A percentile compares a stretch with the other conserved stretches of the same genome.
These are phyloP conservation scores for Syncephalastrum contaminatum DNA, from an alignment of 371 early-diverging fungal species.

Conservation along the genomic window DNA sequence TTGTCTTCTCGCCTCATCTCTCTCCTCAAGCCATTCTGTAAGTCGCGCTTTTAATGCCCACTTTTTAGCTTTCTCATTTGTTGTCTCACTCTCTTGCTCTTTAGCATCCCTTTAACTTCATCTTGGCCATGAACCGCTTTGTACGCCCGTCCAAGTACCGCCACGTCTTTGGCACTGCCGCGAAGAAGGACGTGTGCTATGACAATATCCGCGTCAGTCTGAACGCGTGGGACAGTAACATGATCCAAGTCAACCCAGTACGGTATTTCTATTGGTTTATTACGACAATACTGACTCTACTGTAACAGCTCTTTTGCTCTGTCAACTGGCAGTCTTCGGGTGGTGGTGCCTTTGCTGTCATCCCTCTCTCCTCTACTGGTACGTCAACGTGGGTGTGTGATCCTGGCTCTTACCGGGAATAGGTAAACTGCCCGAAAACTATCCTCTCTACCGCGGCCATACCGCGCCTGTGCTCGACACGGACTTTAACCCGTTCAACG, in stretches of 20 bases:
- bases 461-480: conserved; percentile 95
- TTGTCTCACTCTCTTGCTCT: not conserved
- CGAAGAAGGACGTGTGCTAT: conserved; percentile 90
- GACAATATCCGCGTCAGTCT: conserved; percentile 92
- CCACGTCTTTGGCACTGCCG: conserved; percentile 92
- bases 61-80: not conserved
- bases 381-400: conserved; percentile 14
- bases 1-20: not conserved
- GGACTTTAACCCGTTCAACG: conserved; percentile 97
- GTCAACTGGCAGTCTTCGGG: conserved; percentile 96
- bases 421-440: conserved; percentile 83
- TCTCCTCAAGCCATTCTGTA: not conserved
- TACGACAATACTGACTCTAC: not conserved
- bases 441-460: conserved; percentile 91
- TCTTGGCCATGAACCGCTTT: conserved; percentile 63
- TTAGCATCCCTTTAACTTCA: not conserved
- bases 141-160: conserved; percentile 84
- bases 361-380: conserved; percentile 82
- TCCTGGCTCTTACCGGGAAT: not conserved
- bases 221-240: conserved; percentile 97
- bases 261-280: conserved; percentile 17
- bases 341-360: conserved; percentile 96
- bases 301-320: conserved; percentile 73
- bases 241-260: conserved; percentile 92
- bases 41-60: not conserved